phyloP scores from a whole-genome alignment of 2,329 filamentous ascomycete genomes.

The Cadophora luteo-olivacea region DNA sequence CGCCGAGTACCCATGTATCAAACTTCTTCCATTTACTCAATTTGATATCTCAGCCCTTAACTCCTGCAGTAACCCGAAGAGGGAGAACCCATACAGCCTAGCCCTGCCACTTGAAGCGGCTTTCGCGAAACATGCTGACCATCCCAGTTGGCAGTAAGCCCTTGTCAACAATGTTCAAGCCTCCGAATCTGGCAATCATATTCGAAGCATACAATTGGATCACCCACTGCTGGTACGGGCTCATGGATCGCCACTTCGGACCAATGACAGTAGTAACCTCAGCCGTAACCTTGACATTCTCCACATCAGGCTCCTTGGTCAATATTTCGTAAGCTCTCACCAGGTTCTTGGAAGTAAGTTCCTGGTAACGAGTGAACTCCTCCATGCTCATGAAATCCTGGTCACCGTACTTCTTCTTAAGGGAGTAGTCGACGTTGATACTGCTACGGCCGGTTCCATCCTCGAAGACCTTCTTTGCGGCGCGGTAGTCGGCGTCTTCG shows the following conservation, averaged over 20 bases:
- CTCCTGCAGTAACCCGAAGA: neutral
- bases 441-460: slow-evolving; percentile 14
- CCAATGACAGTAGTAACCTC: slow-evolving; percentile 24
- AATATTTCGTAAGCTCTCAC: slow-evolving; percentile 42
- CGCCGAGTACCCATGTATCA: neutral
- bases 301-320: slow-evolving; percentile 38
- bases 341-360: slow-evolving; percentile 43
- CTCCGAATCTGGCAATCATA: slow-evolving; percentile 48
- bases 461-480: slow-evolving; percentile 44
- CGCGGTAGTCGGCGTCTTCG: slow-evolving; percentile 45
- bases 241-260: slow-evolving; percentile 11
- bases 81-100: slow-evolving; percentile 26
- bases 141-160: slow-evolving; percentile 49
- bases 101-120: slow-evolving; percentile 47
- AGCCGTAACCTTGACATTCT: slow-evolving; percentile 35
- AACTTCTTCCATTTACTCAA: slow-evolving; percentile 1
- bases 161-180: slow-evolving; percentile 48
- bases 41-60: neutral
- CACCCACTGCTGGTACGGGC: slow-evolving; percentile 47
- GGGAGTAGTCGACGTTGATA: neutral
- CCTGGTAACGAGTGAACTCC: slow-evolving; percentile 47
- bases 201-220: slow-evolving; percentile 47
- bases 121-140: slow-evolving; percentile 47
- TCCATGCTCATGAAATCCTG: slow-evolving; percentile 47
- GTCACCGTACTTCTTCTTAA: slow-evolving; percentile 30